Conservation (phyloP, 2,329 filamentous ascomycete genomes). For the Lasiodiplodia theobromae region DNA sequence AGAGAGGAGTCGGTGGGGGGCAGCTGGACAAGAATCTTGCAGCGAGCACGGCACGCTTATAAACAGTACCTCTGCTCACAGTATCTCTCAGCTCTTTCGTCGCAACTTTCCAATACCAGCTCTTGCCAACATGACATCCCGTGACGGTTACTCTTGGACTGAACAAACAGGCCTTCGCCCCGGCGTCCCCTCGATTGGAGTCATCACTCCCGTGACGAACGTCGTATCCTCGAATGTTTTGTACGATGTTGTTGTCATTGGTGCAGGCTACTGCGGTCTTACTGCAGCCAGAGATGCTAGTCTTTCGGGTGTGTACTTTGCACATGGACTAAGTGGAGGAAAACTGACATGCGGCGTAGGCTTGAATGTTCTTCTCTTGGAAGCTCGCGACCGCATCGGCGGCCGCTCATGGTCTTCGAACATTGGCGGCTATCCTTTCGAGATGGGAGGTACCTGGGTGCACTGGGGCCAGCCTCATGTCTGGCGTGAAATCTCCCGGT, state of each 20-base stretch:
- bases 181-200: constrained; percentile 36
- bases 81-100: not conserved
- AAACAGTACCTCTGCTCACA: not conserved
- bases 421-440: constrained; percentile 42
- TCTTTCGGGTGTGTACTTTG: constrained; percentile 38
- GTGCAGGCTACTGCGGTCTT: constrained; percentile 38
- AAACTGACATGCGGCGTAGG: not conserved
- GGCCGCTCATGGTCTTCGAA: constrained; percentile 52
- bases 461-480: constrained; percentile 43
- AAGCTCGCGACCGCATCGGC: constrained; percentile 53
- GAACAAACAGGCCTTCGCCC: constrained; percentile 32
- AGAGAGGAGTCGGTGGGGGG: not conserved
- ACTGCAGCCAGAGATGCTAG: constrained; percentile 38
- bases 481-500: constrained; percentile 53
- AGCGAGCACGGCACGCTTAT: not conserved
- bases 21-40: not conserved
- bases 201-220: constrained; percentile 34
- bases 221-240: constrained; percentile 28
- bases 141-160: constrained; percentile 38
- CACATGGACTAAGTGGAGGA: not conserved
- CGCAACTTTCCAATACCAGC: not conserved
- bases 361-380: constrained; percentile 34
- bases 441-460: constrained; percentile 55
- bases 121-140: constrained; percentile 32
- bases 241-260: constrained; percentile 39